A percentile compares a stretch with the other conserved stretches of the same genome.
These are phyloP conservation scores for Arthroderma uncinatum DNA, from an alignment of 2,329 filamentous ascomycete genomes.

Conservation along the genomic window DNA sequence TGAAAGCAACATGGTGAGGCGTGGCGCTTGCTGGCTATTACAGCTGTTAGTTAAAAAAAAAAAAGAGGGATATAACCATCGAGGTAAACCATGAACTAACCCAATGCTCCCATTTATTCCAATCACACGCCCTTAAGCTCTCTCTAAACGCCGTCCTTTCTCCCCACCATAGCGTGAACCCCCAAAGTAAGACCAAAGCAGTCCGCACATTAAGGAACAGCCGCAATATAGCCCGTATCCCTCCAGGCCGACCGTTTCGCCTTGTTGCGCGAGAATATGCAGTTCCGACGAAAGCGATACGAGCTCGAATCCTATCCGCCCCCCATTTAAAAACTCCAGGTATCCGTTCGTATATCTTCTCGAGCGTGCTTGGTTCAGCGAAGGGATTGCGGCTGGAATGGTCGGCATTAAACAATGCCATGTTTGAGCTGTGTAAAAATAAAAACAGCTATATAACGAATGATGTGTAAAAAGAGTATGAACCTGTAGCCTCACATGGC, in stretches of 20 bases:
- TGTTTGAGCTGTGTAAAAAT: not conserved
- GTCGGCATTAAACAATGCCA: slow-evolving; percentile 1
- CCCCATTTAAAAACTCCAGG: slow-evolving; percentile 2
- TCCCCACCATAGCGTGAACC: slow-evolving; percentile 68
- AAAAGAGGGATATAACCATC: not conserved
- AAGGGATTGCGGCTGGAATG: slow-evolving; percentile 12
- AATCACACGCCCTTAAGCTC: slow-evolving; percentile 61
- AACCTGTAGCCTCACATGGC: not conserved
- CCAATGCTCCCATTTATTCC: slow-evolving; percentile 89
- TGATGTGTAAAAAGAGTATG: not conserved
- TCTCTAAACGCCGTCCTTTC: slow-evolving; percentile 68
- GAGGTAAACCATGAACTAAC: slow-evolving; percentile 39
- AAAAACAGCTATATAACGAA: not conserved
- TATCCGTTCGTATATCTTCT: slow-evolving; percentile 3
- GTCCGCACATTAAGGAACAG: slow-evolving; percentile 44
- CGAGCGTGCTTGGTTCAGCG: slow-evolving; percentile 11
- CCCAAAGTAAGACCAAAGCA: slow-evolving; percentile 60
- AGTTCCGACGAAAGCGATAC: not conserved
- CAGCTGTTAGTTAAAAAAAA: too few species aligned
- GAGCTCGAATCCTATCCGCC: not conserved
- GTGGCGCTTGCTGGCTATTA: slow-evolving; percentile 60
- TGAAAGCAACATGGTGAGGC: slow-evolving; percentile 72
- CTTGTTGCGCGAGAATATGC: slow-evolving; percentile 13
- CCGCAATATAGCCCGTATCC: slow-evolving; percentile 12
- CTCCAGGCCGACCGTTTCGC: slow-evolving; percentile 14